Base-by-base conservation (phyloP, 257 asterid genomes). In the Primulina tabacum region DNA sequence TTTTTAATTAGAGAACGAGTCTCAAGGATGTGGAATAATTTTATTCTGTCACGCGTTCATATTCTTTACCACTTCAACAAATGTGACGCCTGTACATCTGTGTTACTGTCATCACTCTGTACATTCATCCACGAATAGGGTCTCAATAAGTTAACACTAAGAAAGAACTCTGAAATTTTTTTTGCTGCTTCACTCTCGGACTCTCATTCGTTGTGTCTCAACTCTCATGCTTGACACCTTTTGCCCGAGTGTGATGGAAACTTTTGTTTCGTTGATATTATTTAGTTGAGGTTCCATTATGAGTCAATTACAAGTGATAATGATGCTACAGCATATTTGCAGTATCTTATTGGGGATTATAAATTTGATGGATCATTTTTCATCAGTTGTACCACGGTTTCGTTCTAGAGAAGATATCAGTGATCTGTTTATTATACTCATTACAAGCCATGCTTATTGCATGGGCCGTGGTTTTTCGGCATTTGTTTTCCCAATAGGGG, bases 371-470 rank as follows among this genome's bases (percentile, higher is more conserved):
- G 0, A 34, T 64, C 33, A 53, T 47, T 58, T n/a, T 26, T 4
- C 53, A 7, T 75, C 52, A 71, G 47, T 14, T 60, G 57, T 68
- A n/a, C 56, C 6, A 67, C 3, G 47, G 33, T 52, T 38, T 29
- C n/a, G n/a, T 58, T 50, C 24, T 47, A 32, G 17, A 33, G 29
- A 68, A 40, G 53, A 4, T 34, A 16, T 55, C 24, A 55, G 4
- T 10, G 32, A 10, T 65, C 43, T 33, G 9, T 28, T 8, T 16
- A 58, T 71, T 26, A 18, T 60, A 16, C 58, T 72, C 66, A 53
- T 63, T 64, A 16, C 24, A 35, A 67, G 26, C 65, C 53, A n/a
- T 40, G 35, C 38, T 63, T 63, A 37, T 21, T 64, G 37, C 62
- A 55, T 64, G 59, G 43, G 37, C 21, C 10, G 18, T 28, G 71